Evolutionary conservation across 352 stramenopile species (phyloP).

Genomic region (Phytophthora vignae): DNA sequence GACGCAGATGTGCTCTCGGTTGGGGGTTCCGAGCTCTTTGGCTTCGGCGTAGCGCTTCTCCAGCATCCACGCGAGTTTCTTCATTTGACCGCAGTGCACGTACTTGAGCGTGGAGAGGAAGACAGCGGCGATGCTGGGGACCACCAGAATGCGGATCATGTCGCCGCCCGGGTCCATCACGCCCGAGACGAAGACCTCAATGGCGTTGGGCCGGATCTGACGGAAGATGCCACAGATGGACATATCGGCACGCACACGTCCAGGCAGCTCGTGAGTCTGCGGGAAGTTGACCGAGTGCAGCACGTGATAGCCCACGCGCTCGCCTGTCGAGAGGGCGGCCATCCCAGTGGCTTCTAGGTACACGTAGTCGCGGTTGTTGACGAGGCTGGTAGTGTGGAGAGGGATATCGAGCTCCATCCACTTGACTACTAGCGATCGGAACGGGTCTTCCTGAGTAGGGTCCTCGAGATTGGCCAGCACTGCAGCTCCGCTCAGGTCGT

Average conservation of each 20-base stretch:
- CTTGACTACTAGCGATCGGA: slow-evolving; percentile 41
- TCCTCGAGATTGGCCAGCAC: slow-evolving; percentile 43
- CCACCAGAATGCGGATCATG: slow-evolving; percentile 35
- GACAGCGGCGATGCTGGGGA: slow-evolving; percentile 41
- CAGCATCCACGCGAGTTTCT: slow-evolving; percentile 64
- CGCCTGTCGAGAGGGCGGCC: slow-evolving; percentile 31
- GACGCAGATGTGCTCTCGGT: slow-evolving; percentile 42
- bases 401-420: slow-evolving; percentile 51
- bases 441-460: slow-evolving; percentile 28
- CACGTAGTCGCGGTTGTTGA: slow-evolving; percentile 55
- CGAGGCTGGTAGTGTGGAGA: slow-evolving; percentile 32
- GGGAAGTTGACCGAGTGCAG: slow-evolving; percentile 54
- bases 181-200: slow-evolving; percentile 43
- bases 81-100: slow-evolving; percentile 55
- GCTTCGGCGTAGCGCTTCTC: slow-evolving; percentile 39
- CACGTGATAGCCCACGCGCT: slow-evolving; percentile 47
- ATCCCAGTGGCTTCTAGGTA: slow-evolving; percentile 50
- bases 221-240: slow-evolving; percentile 49
- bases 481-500: slow-evolving; percentile 35
- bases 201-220: slow-evolving; percentile 33
- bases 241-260: slow-evolving; percentile 35
- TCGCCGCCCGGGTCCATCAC: slow-evolving; percentile 39
- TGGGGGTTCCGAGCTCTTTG: slow-evolving; percentile 37
- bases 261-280: slow-evolving; percentile 39
- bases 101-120: slow-evolving; percentile 40